Percentiles rank a stretch among this genome's conserved stretches.
Conservation (phyloP, 768 basidiomycete species). For the Tricholoma sp. region DNA sequence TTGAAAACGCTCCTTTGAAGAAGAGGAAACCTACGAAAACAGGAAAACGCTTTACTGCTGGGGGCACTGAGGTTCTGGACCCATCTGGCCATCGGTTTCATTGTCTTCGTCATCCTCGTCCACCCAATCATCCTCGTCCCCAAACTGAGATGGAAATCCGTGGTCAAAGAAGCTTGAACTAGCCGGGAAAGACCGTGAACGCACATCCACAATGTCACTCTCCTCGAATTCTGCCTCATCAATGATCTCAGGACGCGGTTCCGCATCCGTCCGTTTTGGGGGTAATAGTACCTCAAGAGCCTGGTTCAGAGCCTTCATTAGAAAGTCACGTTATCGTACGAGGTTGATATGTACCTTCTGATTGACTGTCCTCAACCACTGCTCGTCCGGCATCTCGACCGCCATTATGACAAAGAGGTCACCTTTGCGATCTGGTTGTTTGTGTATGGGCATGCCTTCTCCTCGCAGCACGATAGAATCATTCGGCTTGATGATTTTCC, state of each 20-base stretch:
- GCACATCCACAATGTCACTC: constrained; percentile 77
- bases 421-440: constrained; percentile 61
- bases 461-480: constrained; percentile 71
- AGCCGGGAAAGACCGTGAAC: constrained; percentile 73
- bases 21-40: background rate
- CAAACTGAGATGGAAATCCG: constrained; percentile 61
- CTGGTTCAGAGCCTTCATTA: constrained; percentile 28
- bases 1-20: too few relatives aligned
- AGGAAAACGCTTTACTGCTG: constrained; percentile 39
- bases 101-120: constrained; percentile 71
- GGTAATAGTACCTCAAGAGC: constrained; percentile 64
- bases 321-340: background rate
- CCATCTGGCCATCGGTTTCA: constrained; percentile 40
- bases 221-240: constrained; percentile 71
- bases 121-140: constrained; percentile 67
- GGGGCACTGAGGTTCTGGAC: constrained; percentile 52
- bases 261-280: constrained; percentile 68
- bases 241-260: constrained; percentile 66
- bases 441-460: constrained; percentile 88
- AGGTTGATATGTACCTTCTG: constrained; percentile 35
- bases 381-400: constrained; percentile 81
- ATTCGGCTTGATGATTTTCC: constrained; percentile 70
- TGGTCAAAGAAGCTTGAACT: constrained; percentile 74
- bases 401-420: constrained; percentile 79
- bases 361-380: constrained; percentile 72